Conservation (phyloP, 1,139 yeast species). For the Debaryomyces robertsiae region DNA sequence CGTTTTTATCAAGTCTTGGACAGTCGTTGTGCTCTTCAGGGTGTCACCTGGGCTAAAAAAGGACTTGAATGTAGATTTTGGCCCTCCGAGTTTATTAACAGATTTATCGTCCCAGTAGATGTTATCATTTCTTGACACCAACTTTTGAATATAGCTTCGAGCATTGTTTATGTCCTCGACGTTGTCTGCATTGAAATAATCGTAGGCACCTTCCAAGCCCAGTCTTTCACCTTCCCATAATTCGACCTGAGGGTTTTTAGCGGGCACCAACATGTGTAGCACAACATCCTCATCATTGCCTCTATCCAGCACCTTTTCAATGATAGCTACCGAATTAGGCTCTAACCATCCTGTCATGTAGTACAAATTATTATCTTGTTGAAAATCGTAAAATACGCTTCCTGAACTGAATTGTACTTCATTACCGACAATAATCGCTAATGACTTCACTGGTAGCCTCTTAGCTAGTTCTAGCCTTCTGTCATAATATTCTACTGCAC, state of each 20-base stretch:
- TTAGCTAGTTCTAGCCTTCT: conserved; percentile 64
- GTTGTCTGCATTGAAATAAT: conserved; percentile 84
- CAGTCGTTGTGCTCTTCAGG: conserved; percentile 17
- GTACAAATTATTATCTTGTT: conserved; percentile 85
- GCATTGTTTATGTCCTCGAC: conserved; percentile 55
- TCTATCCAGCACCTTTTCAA: conserved; percentile 59
- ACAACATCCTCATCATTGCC: conserved; percentile 54
- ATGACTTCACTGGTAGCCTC: conserved; percentile 61
- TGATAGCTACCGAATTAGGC: conserved; percentile 76
- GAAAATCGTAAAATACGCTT: conserved; percentile 86
- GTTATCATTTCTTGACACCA: conserved; percentile 49
- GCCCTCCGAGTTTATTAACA: not conserved
- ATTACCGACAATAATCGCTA: conserved; percentile 77
- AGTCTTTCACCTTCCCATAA: conserved; percentile 95
- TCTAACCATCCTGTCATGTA: conserved; percentile 93
- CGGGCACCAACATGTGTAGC: conserved; percentile 84
- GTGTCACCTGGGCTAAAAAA: conserved; percentile 17
- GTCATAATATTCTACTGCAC: conserved; percentile 77
- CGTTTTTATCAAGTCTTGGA: conserved; percentile 23
- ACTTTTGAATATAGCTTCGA: conserved; percentile 42
- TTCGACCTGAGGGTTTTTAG: conserved; percentile 74
- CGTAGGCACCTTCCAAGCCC: conserved; percentile 80
- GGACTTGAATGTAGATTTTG: conserved; percentile 15
- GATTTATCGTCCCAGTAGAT: conserved; percentile 52
- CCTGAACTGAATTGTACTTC: conserved; percentile 80